phyloP scores from a whole-genome alignment of 148 eudicot genomes.

The Rhododendron griersonianum region DNA sequence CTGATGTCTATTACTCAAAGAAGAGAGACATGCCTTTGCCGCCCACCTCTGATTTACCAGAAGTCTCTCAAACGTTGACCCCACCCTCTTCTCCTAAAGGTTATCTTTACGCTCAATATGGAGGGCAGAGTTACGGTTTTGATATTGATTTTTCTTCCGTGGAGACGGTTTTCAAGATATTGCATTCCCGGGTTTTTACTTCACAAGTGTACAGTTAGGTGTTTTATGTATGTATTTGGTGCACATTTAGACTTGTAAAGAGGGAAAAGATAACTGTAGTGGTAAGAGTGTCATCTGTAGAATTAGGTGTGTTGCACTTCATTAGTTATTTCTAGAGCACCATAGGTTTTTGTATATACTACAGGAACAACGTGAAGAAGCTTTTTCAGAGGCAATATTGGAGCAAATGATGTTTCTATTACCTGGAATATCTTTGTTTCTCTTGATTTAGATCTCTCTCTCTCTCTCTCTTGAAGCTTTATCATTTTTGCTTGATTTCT shows the following conservation, averaged over 20 bases:
- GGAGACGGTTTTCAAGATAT: constrained; percentile 49
- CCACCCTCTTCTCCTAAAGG: constrained; percentile 46
- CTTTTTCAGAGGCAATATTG: background rate
- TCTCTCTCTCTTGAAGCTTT: background rate
- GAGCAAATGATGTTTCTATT: background rate
- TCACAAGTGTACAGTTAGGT: constrained; percentile 20
- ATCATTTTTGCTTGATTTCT: too few relatives aligned
- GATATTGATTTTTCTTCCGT: constrained; percentile 62
- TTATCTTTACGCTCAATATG: constrained; percentile 70
- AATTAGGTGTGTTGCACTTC: background rate
- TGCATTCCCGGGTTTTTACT: constrained; percentile 40
- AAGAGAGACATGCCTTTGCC: constrained; percentile 29
- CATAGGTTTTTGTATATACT: background rate
- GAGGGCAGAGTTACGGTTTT: constrained; percentile 87
- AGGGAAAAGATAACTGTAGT: background rate
- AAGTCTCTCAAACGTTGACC: constrained; percentile 51
- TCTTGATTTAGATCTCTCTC: background rate
- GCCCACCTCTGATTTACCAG: constrained; percentile 45
- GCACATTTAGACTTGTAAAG: background rate
- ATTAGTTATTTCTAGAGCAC: background rate
- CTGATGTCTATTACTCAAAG: constrained; percentile 79
- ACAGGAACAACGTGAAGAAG: background rate
- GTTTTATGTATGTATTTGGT: constrained; percentile 1
- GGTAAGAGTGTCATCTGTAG: background rate
- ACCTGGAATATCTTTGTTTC: background rate